These are phyloP conservation scores for Oryza punctata DNA, from an alignment of 176 grass and related monocot genomes.

Conservation along the genomic window DNA sequence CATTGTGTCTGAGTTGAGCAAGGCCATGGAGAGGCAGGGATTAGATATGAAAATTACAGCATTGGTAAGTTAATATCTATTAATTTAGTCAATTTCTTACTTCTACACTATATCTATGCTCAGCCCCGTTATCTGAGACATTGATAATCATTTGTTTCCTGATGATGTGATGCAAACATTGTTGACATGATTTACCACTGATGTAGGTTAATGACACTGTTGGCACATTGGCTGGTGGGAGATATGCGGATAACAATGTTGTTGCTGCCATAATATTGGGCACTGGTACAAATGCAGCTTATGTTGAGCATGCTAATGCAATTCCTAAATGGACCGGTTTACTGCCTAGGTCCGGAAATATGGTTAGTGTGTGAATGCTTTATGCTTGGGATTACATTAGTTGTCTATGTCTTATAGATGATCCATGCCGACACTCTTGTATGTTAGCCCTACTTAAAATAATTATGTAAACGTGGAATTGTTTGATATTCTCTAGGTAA, in stretches of 20 bases:
- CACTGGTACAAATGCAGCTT: slow-evolving; percentile 85
- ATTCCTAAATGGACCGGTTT: slow-evolving; percentile 71
- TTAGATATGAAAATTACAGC: slow-evolving; percentile 72
- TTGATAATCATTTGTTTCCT: slow-evolving; percentile 2
- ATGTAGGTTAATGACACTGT: slow-evolving; percentile 71
- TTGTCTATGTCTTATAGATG: not conserved
- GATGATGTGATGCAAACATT: not conserved
- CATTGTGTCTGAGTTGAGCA: slow-evolving; percentile 64
- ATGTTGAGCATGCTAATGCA: slow-evolving; percentile 69
- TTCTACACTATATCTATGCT: not conserved
- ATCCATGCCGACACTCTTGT: not conserved
- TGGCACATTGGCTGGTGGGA: slow-evolving; percentile 70
- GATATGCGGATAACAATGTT: slow-evolving; percentile 70
- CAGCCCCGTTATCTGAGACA: not conserved
- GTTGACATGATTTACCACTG: slow-evolving; percentile 1
- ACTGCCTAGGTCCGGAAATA: slow-evolving; percentile 61
- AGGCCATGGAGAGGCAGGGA: slow-evolving; percentile 68
- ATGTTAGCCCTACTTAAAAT: not conserved
- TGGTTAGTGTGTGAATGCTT: slow-evolving; percentile 43
- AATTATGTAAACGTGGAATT: not conserved
- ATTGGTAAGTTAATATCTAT: slow-evolving; percentile 46
- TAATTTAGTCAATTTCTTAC: not conserved
- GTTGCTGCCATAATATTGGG: slow-evolving; percentile 76
- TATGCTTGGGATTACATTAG: not conserved
- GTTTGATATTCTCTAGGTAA: slow-evolving; percentile 57